phyloP scores from a whole-genome alignment of 495 filamentous ascomycete genomes.

The Friedmanniomyces endolithicus region DNA sequence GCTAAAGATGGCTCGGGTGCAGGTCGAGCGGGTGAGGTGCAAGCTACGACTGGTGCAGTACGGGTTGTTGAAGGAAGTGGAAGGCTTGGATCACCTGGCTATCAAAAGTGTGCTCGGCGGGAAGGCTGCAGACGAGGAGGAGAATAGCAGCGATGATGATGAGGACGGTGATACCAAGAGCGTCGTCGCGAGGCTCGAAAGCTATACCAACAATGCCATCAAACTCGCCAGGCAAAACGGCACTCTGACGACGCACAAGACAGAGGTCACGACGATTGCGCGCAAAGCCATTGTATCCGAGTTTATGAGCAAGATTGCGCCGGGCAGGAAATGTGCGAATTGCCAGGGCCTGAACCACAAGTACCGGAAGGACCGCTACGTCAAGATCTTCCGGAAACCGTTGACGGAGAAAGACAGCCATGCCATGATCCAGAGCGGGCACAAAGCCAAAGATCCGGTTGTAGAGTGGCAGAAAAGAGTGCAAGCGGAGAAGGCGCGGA shows the following conservation, averaged over 20 bases:
- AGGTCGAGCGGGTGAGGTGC: conserved; percentile 65
- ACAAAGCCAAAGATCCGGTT: conserved; percentile 52
- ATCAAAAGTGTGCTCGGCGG: conserved; percentile 6
- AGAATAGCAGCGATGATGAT: conserved; percentile 40
- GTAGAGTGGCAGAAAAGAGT: conserved; percentile 27
- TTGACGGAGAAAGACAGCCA: conserved; percentile 56
- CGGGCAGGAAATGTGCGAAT: conserved; percentile 53
- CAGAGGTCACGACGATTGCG: conserved; percentile 64
- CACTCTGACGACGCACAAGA: conserved; percentile 51
- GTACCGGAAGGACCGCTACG: conserved; percentile 74
- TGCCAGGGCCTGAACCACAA: conserved; percentile 54
- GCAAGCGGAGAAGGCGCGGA: conserved; percentile 14
- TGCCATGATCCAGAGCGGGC: conserved; percentile 58
- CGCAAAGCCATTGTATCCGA: conserved; percentile 64
- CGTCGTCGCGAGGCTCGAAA: conserved; percentile 52
- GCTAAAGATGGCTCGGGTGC: conserved; percentile 58
- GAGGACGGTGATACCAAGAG: conserved; percentile 45
- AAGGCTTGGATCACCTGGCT: conserved; percentile 49
- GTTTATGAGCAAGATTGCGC: conserved; percentile 57
- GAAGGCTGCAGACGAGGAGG: conserved; percentile 36
- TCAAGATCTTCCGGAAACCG: conserved; percentile 85
- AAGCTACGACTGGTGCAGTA: conserved; percentile 78
- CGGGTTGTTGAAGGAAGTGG: conserved; percentile 64
- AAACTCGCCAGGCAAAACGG: conserved; percentile 39
- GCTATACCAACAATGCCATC: conserved; percentile 57